phyloP scores from a whole-genome alignment of 2,329 filamentous ascomycete genomes.

The Tolypocladium ophioglossoides region DNA sequence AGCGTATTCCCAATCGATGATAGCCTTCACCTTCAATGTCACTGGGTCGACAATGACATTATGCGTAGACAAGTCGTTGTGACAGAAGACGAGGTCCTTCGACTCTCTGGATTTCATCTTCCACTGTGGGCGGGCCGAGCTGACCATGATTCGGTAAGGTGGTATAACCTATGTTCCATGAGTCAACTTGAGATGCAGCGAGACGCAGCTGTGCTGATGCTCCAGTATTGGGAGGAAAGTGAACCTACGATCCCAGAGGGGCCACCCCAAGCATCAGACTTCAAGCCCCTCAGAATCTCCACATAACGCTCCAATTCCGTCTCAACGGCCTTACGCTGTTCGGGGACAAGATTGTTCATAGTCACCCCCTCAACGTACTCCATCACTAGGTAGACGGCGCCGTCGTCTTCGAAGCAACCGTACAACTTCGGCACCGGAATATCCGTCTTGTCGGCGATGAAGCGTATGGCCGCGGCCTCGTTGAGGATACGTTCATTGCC shows the following conservation, averaged over 20 bases:
- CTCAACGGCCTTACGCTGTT: conserved; percentile 4
- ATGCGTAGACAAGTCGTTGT: conserved; percentile 4
- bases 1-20: conserved; percentile 27
- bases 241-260: conserved; percentile 5
- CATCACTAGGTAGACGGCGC: conserved; percentile 3
- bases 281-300: conserved; percentile 3
- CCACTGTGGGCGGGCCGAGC: conserved; percentile 2
- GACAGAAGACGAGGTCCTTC: conserved; percentile 9
- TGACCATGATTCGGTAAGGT: conserved; percentile 7
- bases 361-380: conserved; percentile 3
- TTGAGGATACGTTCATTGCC: conserved; percentile 8
- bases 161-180: conserved; percentile 4
- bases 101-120: conserved; percentile 5
- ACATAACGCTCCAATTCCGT: conserved; percentile 6
- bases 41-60: conserved; percentile 8
- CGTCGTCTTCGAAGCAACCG: conserved; percentile 5
- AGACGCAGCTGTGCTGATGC: no score
- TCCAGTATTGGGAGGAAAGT: neutral
- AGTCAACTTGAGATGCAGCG: no score
- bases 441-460: conserved; percentile 8
- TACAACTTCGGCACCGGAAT: conserved; percentile 10
- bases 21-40: conserved; percentile 19
- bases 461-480: conserved; percentile 7
- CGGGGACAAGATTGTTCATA: conserved; percentile 1
- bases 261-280: conserved; percentile 8